Base-by-base conservation (phyloP, 2,329 filamentous ascomycete species). In the Aspergillus vadensis region DNA sequence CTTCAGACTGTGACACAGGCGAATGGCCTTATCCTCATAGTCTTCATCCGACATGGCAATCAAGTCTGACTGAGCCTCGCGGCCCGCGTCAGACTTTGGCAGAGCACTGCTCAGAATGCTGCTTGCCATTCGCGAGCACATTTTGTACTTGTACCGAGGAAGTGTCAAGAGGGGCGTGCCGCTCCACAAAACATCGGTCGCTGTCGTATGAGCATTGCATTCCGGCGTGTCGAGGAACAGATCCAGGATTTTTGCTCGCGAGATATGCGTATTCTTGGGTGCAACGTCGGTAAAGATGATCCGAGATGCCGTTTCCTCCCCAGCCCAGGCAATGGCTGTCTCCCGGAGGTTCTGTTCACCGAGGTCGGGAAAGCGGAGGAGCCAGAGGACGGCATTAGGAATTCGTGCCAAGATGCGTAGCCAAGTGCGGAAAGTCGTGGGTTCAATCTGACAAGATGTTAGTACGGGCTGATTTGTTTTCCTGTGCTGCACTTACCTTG, bases 51-150 rank as follows among this genome's bases (percentile, higher is more conserved):
- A 88, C 4, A 76, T 78, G 0, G 90, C 91, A 59, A 97, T 92
- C 30, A 99, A 82, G 60, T 97, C 92, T 17, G 78, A 74, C 0
- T 89, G 89, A 0, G 90, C 91, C 59, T 80, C 81, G 6, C 80
- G 78, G 3, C 94, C 92, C n/a, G 87, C 86, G 1, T 81, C 77
- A 0, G 81, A 83, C 66, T 87, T 89, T 0, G 95, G 95, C 3
- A 99, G 79, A 0, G 95, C 95, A 15, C 95, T 95, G 65, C 88
- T 91, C 30, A 99, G 83, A 59, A 99, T 98, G 10, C 92, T 97
- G 6, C 95, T 93, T 6, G 94, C 95, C 90, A 99, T 99, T 57
- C 95, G 90, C 47, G 92, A 96, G 77, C 95, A 99, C 95, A 99
- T 99, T 78, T 99, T 99, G 79, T 97, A 97, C 54, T 90, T 86